Evolutionary conservation across 1,284 basidiomycete genomes (phyloP), one percentile per base, ranked within the genome.

Genomic region (Cryptococcus sp.): DNA sequence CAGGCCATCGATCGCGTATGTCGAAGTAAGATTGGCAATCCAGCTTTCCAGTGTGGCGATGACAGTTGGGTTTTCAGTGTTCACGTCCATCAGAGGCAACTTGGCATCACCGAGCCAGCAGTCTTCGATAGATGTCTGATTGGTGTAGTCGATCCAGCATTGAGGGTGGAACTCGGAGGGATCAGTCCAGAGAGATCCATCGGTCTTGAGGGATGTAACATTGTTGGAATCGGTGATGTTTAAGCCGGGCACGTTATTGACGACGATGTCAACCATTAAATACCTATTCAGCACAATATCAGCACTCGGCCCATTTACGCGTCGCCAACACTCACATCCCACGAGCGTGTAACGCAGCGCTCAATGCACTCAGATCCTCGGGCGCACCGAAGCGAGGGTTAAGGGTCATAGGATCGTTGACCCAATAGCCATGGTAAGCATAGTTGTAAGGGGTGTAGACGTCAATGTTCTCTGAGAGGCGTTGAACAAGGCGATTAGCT

Each of bases 191-290:
- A 64, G 46, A 11, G 69, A 69, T 23, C 62, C 67, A 47, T 68
- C 67, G n/a, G 65, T 62, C 2, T 46, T 47, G 3, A 78, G 65
- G 1, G 64, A 61, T 1, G 62, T 59, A 2, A 71, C 25, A 43
- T 64, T 63, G n/a, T 58, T 52, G 17, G 66, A 57, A 20, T 69
- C 69, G 27, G 61, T 54, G 22, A 57, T 60, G 40, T 52, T 61
- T 10, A 74, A 45, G 4, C 86, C 79, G 73, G 86, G 88, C 50
- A 89, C 83, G 72, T 88, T 85, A 76, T 90, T 90, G 30, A 88
- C 84, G 40, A 89, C 88, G 49, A 90, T 79, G 70, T 90, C 88
- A 60, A 90, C 84, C 89, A 90, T 90, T 63, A 89, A 79, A 69
- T 85, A 86, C 84, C 83, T 84, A 50, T 3, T 50, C 11, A 22